Evolutionary conservation across 2,329 filamentous ascomycete genomes (phyloP).

Genomic region (Fusarium neocosmosporiellum): DNA sequence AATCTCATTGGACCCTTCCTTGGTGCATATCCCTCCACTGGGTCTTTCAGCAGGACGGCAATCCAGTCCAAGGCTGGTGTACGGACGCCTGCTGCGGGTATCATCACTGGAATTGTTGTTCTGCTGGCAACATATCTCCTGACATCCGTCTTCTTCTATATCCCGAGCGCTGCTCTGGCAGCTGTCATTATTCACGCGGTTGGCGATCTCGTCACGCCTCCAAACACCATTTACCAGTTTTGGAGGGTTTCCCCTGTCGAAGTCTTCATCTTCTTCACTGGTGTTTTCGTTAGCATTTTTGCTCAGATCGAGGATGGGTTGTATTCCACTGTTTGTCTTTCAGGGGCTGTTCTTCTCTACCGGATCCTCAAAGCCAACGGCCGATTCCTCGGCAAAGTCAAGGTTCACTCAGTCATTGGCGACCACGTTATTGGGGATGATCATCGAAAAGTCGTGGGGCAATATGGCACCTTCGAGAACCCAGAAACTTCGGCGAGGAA

Average conservation of each 20-base stretch:
- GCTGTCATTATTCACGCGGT: constrained; percentile 97
- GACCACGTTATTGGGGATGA: constrained; percentile 78
- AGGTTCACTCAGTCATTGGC: constrained; percentile 82
- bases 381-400: constrained; percentile 76
- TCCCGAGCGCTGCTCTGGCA: constrained; percentile 81
- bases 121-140: constrained; percentile 91
- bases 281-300: constrained; percentile 92
- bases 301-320: constrained; percentile 90
- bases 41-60: constrained; percentile 94
- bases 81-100: constrained; percentile 75
- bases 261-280: constrained; percentile 91
- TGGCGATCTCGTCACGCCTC: constrained; percentile 89
- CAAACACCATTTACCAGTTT: constrained; percentile 93
- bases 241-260: constrained; percentile 94
- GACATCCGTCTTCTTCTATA: constrained; percentile 92
- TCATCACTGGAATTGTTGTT: constrained; percentile 82
- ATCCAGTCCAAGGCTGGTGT: constrained; percentile 98
- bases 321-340: constrained; percentile 84
- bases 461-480: constrained; percentile 67
- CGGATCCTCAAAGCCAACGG: constrained; percentile 86
- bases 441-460: constrained; percentile 56
- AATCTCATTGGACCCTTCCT: constrained; percentile 93
- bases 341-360: constrained; percentile 82
- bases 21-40: constrained; percentile 91
- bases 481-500: constrained; percentile 70